A percentile compares a stretch with the other conserved stretches of the same genome.
Evolutionary conservation across 106 monocot species (phyloP).

Genomic region (Dactylorhiza incarnata): DNA sequence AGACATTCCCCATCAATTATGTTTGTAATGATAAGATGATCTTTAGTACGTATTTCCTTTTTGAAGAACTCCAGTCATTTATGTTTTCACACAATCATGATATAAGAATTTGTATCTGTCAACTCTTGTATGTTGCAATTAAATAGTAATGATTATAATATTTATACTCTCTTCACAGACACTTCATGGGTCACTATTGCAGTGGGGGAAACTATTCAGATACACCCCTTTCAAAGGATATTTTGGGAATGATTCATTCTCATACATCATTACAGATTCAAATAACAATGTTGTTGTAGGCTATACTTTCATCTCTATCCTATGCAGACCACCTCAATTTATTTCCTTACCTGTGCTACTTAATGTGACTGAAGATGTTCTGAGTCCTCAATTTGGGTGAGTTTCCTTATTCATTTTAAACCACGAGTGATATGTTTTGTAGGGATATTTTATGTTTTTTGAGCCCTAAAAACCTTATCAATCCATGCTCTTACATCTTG

Average conservation of each 20-base stretch:
- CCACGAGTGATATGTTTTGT: neutral
- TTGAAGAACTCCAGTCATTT: neutral
- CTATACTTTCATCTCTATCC: conserved; percentile 47
- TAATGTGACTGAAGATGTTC: conserved; percentile 57
- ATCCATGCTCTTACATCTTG: conserved; percentile 11
- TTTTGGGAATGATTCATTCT: conserved; percentile 86
- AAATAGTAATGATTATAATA: neutral
- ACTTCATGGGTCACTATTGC: conserved; percentile 73
- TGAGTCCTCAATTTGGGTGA: conserved; percentile 75
- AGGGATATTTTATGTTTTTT: neutral
- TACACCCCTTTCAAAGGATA: conserved; percentile 80
- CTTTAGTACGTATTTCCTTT: neutral
- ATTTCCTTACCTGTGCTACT: conserved; percentile 55
- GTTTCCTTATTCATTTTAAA: conserved; percentile 6
- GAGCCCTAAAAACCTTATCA: neutral
- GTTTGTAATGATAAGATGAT: too few relatives aligned
- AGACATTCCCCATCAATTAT: too few relatives aligned
- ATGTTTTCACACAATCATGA: neutral
- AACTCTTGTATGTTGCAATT: neutral
- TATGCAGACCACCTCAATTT: conserved; percentile 88
- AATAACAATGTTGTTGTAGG: conserved; percentile 57
- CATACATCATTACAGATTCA: conserved; percentile 54
- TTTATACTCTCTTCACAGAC: conserved; percentile 45
- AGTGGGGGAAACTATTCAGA: conserved; percentile 48
- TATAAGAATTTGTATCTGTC: neutral